phyloP scores from a whole-genome alignment of 306 rosid genomes.

The Amphicarpaea edgeworthii region DNA sequence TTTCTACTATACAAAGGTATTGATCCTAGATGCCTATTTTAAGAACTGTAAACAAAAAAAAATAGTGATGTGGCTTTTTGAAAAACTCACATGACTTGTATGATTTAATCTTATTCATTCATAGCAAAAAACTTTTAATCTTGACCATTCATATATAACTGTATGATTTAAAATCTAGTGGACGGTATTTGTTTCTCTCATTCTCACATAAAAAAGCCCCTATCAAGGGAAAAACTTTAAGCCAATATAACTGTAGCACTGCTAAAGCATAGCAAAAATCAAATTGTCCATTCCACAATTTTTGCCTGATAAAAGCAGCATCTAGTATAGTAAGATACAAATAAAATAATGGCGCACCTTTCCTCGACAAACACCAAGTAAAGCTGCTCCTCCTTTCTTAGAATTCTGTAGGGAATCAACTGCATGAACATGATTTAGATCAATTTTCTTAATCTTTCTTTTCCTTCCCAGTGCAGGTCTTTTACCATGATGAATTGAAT shows the following conservation, averaged over 20 bases:
- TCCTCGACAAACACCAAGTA: slow-evolving; percentile 96
- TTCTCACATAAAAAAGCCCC: too few species aligned
- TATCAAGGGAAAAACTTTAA: neutral
- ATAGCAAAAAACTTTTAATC: too few species aligned
- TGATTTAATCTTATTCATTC: too few species aligned
- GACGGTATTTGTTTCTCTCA: too few species aligned
- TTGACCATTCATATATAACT: too few species aligned
- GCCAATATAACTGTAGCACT: slow-evolving; percentile 15
- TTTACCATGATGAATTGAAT: slow-evolving; percentile 63
- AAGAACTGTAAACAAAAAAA: too few species aligned
- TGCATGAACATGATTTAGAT: slow-evolving; percentile 49
- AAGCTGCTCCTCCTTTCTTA: slow-evolving; percentile 84
- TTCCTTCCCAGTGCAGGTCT: slow-evolving; percentile 60
- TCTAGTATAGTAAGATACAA: slow-evolving; percentile 30
- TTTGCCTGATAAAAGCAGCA: slow-evolving; percentile 14
- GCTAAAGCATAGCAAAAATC: slow-evolving; percentile 23
- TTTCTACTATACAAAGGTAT: too few species aligned
- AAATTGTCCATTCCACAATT: slow-evolving; percentile 26
- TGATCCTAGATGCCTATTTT: too few species aligned
- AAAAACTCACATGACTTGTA: too few species aligned
- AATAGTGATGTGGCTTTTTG: too few species aligned
- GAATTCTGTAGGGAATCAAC: slow-evolving; percentile 48
- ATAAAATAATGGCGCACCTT: slow-evolving; percentile 62
- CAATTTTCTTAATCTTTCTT: slow-evolving; percentile 63
- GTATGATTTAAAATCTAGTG: too few species aligned